Percentiles rank a stretch among this genome's conserved stretches.
Conservation (phyloP, 2,329 filamentous ascomycete genomes). For the Alternaria metachromatica region DNA sequence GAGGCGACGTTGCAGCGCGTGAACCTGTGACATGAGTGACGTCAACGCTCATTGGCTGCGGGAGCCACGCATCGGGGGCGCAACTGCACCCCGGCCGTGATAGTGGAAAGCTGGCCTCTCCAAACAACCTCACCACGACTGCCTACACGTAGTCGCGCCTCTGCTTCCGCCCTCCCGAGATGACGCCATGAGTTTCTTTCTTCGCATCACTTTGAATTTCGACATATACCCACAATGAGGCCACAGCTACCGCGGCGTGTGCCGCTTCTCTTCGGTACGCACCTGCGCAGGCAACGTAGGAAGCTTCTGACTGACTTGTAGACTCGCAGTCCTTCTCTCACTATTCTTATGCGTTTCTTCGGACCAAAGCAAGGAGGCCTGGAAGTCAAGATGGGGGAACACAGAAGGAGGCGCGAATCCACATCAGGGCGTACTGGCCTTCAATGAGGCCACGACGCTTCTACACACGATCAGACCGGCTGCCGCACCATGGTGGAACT, state of each 20-base stretch:
- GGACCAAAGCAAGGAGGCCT: conserved; percentile 11
- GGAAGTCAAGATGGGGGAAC: conserved; percentile 32
- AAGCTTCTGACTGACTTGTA: conserved; percentile 29
- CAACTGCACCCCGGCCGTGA: conserved; percentile 21
- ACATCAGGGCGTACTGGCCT: conserved; percentile 30
- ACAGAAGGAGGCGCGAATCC: conserved; percentile 16
- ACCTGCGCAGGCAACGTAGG: conserved; percentile 4
- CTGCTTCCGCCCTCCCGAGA: conserved; percentile 21
- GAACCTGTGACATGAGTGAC: conserved; percentile 23
- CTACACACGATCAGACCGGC: conserved; percentile 53
- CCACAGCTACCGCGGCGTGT: conserved; percentile 44
- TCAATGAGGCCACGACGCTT: conserved; percentile 50
- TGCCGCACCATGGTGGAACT: conserved; percentile 48
- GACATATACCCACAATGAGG: conserved; percentile 39
- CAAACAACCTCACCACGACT: conserved; percentile 31
- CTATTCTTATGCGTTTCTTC: conserved; percentile 34
- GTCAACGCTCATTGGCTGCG: conserved; percentile 42
- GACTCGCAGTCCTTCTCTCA: conserved; percentile 39
- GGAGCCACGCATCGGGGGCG: conserved; percentile 17
- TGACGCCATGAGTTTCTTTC: conserved; percentile 42
- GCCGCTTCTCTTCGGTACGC: conserved; percentile 46
- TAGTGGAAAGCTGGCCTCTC: conserved; percentile 46
- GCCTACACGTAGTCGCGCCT: conserved; percentile 14
- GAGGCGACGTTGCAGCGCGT: conserved; percentile 4
- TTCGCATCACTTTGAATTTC: conserved; percentile 17